Base-by-base conservation (phyloP, 1,284 basidiomycete genomes). In the Malassezia pachydermatis region DNA sequence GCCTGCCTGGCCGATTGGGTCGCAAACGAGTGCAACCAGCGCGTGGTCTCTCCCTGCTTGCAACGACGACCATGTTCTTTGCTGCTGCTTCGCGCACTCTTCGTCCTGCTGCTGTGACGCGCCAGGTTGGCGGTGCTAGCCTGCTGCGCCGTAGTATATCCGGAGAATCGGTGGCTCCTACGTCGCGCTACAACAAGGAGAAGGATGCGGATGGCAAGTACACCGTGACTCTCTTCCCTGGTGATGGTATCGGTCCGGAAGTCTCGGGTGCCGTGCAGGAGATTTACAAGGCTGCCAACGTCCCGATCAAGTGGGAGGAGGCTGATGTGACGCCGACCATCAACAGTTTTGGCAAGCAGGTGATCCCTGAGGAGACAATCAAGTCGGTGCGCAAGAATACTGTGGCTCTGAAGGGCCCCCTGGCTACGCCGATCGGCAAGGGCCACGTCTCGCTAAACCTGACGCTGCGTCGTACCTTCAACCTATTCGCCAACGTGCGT, bases 391-490 rank as follows among this genome's bases (percentile, higher is more conserved):
- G 85, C 78, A 86, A 84, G 77, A 98, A 96, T 77, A 96, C 92
- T 25, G 87, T 98, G 56, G 94, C 92, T 17, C 78, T 99, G 72
- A 98, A 98, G 78, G 94, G 58, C 17, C 60, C 60, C 4, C 53
- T 69, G 38, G 71, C 63, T 44, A 71, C 61, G n/a, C 50, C 73
- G 87, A 88, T 98, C 75, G 94, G 92, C 67, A 96, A 96, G 79
- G 92, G 92, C 38, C 94, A 96, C 75, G 90, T 96, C 60, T 98
- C 94, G 46, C 78, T 98, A 60, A 99, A 99, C 77, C 77, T 98
- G 75, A 96, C 92, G 34, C 80, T 98, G 48, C 84, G 94, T 60
- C 81, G 92, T 67, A 95, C 92, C 6, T 98, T 99, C 78, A 87
- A 88, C 74, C 81, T 98, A 51, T 99, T 95, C 72, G 94, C 94